Base-by-base conservation (phyloP, 306 rosid genomes). In the Medicago lupulina region DNA sequence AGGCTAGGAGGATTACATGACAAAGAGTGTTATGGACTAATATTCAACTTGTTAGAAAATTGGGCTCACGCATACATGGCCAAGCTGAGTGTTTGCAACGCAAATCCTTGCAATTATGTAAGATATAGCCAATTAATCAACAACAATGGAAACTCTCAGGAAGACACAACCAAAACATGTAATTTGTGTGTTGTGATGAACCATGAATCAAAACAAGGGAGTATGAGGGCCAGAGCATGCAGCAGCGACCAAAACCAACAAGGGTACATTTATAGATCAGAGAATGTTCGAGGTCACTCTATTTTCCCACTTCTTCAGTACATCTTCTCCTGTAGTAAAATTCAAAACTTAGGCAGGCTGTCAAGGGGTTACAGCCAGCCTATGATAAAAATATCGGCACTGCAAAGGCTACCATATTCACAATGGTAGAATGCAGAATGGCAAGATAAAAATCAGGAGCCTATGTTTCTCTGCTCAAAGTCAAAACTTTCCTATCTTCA, bases 301-400 rank as follows among this genome's bases (percentile, higher is more conserved):
- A 70, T 43, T 23, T 53, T 39, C 46, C 77, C 58, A 55, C 39
- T 63, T 47, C 51, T 49, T 38, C 78, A 16, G 51, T 55, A 65
- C 34, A 66, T 47, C 66, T 47, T 60, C 67, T 40, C 62, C 39
- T 38, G 54, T 14, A 25, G 69, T 51, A 55, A 68, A 55, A 62
- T 47, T 79, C 81, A 36, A 74, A 77, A 74, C 34, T 34, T 44
- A 46, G 46, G 25, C 39, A 66, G 75, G 71, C 18, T 53, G 73
- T 68, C 16, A 71, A 73, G 71, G 66, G 73, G 71, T 61, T 12
- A 54, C 13, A 73, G 23, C 73, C 46, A 60, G 39, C 58, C 63
- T 50, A 63, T 23, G 75, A 55, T 49, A 73, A 38, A 18, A 67
- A 41, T 13, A 53, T 7, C 13, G 23, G 51, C 76, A 58, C 41